Base-by-base conservation (phyloP, 2,329 filamentous ascomycete species). In the Grosmannia clavigera region DNA sequence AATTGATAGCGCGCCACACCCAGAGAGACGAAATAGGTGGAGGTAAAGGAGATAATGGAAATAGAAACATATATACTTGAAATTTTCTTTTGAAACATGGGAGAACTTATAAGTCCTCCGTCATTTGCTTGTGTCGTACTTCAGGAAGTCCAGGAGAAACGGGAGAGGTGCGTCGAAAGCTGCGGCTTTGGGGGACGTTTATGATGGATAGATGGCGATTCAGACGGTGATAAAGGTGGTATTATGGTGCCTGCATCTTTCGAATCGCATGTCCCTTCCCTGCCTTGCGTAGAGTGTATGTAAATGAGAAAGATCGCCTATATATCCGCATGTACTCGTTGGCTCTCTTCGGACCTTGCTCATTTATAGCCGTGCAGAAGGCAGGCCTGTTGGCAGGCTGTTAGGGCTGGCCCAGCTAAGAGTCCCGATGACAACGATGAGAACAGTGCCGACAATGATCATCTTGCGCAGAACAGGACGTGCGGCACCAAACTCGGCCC, bases 401-500 rank as follows among this genome's bases (percentile, higher is more conserved):
- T 57, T 64, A 3, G 61, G 60, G 56, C 52, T 40, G 19, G 61
- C 61, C 59, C 61, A 64, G 62, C 82, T 83, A 61, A 95, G 81
- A 25, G 95, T 72, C 65, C 89, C 72, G 73, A 94, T 85, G 66
- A 92, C 73, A 58, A 81, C 74, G 64, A 88, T 72, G 61, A 89
- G 71, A 25, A 81, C 79, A 31, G 81, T 73, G 58, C 78, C 81
- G 62, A 92, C 82, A 66, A 94, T 77, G 64, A 90, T 77, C 58
- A 92, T 72, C 76, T 92, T 92, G 75, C 91, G 88, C 68, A 88
- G 78, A 55, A 85, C 81, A 14, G 92, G 92, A 70, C 86, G 87
- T 65, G 80, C 81, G 67, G 83, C 83, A 61, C 91, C 91, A 67
- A 94, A 91, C 69, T 96, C 91, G 58, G 87, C 86, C 91, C 91